phyloP scores from a whole-genome alignment of 306 rosid genomes.

The Vicia sativa region DNA sequence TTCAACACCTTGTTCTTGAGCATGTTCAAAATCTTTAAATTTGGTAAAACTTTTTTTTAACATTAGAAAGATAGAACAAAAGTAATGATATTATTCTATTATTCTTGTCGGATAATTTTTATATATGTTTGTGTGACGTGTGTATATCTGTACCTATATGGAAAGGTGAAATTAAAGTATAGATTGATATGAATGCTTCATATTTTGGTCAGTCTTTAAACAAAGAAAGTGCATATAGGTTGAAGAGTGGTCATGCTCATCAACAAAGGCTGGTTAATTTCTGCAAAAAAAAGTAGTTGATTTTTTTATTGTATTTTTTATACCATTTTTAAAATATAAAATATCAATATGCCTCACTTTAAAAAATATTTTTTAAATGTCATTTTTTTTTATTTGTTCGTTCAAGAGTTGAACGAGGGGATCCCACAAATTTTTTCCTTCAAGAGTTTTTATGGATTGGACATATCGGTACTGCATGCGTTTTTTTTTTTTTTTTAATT shows the following conservation, averaged over 20 bases:
- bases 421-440: too few species aligned
- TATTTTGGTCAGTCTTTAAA: conserved; percentile 32
- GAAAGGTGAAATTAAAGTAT: conserved; percentile 26
- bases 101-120: conserved; percentile 46
- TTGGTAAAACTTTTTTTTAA: not conserved
- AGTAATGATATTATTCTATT: conserved; percentile 52
- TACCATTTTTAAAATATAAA: too few species aligned
- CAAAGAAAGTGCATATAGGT: conserved; percentile 34
- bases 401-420: too few species aligned
- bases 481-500: too few species aligned
- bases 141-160: conserved; percentile 17
- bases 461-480: too few species aligned
- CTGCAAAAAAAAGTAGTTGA: conserved; percentile 37
- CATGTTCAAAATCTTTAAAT: not conserved
- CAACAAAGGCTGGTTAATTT: conserved; percentile 43
- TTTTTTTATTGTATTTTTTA: too few species aligned
- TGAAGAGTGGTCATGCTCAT: conserved; percentile 43
- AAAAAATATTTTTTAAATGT: too few species aligned
- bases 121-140: conserved; percentile 35
- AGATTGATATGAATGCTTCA: conserved; percentile 36
- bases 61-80: conserved; percentile 26
- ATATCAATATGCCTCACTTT: too few species aligned
- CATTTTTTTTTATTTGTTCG: too few species aligned
- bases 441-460: too few species aligned
- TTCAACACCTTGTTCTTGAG: conserved; percentile 14